These are phyloP conservation scores for Cryptococcus wingfieldii DNA, from an alignment of 1,284 basidiomycete species.

Conservation along the genomic window DNA sequence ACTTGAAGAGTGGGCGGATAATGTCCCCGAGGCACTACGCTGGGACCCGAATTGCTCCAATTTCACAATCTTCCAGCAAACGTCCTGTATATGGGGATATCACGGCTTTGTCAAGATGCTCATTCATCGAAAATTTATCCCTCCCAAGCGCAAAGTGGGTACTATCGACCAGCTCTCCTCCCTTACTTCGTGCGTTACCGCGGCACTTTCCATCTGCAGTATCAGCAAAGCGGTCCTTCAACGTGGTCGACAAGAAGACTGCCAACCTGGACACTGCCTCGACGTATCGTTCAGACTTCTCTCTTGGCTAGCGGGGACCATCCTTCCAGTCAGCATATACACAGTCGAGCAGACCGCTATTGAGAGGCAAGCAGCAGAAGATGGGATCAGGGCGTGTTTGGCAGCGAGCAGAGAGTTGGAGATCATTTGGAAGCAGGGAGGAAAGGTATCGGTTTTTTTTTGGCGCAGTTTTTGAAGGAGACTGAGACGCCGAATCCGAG, in stretches of 20 bases:
- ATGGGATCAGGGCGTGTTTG: conserved; percentile 68
- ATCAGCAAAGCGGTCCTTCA: conserved; percentile 56
- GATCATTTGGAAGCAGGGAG: conserved; percentile 50
- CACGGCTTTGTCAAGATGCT: conserved; percentile 67
- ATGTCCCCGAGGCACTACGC: conserved; percentile 63
- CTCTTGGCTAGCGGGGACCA: conserved; percentile 62
- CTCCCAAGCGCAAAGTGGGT: conserved; percentile 49
- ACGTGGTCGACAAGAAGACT: conserved; percentile 28
- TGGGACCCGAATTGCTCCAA: conserved; percentile 69
- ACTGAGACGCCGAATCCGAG: conserved; percentile 9
- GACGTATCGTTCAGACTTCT: conserved; percentile 38
- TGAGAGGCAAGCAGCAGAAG: conserved; percentile 61
- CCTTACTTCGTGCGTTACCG: conserved; percentile 76
- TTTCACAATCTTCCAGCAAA: conserved; percentile 64
- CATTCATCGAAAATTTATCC: conserved; percentile 75
- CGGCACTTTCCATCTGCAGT: conserved; percentile 71
- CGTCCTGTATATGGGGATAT: conserved; percentile 59
- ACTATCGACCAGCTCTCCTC: conserved; percentile 55
- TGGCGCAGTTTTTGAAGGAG: conserved; percentile 25
- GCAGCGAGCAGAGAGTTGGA: conserved; percentile 58
- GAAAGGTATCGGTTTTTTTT: conserved; percentile 42
- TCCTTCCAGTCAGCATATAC: conserved; percentile 71
- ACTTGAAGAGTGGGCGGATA: conserved; percentile 69
- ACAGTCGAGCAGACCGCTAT: conserved; percentile 59
- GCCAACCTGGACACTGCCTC: conserved; percentile 50